Evolutionary conservation across 2,329 filamentous ascomycete genomes (phyloP).

Genomic region (Helicocarpus griseus): DNA sequence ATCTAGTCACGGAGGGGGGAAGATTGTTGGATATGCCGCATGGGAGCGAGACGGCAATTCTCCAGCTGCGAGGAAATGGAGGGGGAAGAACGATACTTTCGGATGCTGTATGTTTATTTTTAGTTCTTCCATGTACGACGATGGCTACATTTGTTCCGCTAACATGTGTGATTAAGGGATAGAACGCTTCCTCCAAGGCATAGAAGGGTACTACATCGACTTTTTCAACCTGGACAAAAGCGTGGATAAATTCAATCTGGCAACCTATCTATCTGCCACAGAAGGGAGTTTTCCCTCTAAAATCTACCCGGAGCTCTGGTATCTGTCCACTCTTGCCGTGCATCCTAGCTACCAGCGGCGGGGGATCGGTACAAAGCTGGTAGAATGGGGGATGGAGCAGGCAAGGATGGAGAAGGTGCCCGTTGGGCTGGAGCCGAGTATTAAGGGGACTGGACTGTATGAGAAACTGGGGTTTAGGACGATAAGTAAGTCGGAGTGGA

Average conservation of each 20-base stretch:
- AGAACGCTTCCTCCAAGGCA: constrained; percentile 8
- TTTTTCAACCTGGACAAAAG: constrained; percentile 10
- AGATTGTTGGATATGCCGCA: constrained; percentile 13
- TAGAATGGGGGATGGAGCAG: constrained; percentile 14
- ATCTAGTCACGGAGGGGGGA: constrained; percentile 7
- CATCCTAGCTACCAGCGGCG: constrained; percentile 15
- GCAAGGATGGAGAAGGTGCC: constrained; percentile 14
- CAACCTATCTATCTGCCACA: constrained; percentile 4
- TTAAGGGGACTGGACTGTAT: constrained; percentile 15
- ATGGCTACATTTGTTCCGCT: background rate
- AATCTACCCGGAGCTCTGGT: constrained; percentile 16
- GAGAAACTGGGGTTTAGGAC: constrained; percentile 16
- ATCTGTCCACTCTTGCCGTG: constrained; percentile 17
- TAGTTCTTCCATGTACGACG: background rate
- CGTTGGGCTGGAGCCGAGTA: constrained; percentile 15
- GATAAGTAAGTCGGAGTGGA: constrained; percentile 7
- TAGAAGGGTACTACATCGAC: constrained; percentile 8
- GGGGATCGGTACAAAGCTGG: constrained; percentile 15
- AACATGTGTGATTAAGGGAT: constrained; percentile 6
- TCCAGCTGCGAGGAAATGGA: constrained; percentile 11
- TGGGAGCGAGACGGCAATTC: constrained; percentile 6
- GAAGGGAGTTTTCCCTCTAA: constrained; percentile 9
- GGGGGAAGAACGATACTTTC: background rate
- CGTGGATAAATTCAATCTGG: constrained; percentile 3
- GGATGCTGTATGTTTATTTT: constrained; percentile 3